A percentile compares a stretch with the other conserved stretches of the same genome.
Conservation (phyloP, 2,329 filamentous ascomycete species). For the Ciborinia camelliae region DNA sequence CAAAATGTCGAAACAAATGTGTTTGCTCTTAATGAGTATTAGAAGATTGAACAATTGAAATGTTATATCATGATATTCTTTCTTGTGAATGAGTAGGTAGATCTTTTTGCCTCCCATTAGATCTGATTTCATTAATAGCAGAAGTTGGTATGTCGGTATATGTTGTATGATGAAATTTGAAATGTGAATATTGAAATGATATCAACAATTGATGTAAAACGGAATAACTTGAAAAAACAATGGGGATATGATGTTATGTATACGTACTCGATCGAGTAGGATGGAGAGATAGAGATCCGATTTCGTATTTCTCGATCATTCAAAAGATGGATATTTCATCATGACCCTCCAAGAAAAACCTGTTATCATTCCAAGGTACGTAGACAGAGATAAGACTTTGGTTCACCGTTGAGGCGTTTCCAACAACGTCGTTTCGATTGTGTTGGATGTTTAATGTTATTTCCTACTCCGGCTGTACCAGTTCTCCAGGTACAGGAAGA, state of each 20-base stretch:
- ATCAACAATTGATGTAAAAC: background rate
- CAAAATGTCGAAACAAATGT: background rate
- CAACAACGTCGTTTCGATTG: background rate
- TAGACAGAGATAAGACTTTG: background rate
- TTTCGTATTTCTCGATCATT: conserved; percentile 2
- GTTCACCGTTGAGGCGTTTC: conserved; percentile 11
- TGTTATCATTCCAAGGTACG: conserved; percentile 15
- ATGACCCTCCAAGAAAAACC: background rate
- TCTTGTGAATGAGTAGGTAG: background rate
- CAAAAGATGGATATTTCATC: conserved; percentile 4
- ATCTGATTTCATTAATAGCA: background rate
- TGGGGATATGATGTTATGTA: conserved; percentile 17
- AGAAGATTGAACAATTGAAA: background rate
- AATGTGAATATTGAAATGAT: background rate
- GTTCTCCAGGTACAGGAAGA: conserved; percentile 1
- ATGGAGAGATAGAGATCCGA: background rate
- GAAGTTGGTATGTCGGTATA: background rate
- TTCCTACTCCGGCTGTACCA: too few species aligned
- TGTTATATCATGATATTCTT: background rate
- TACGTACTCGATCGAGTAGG: background rate
- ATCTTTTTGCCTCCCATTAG: conserved; percentile 5
- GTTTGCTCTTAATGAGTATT: conserved; percentile 5
- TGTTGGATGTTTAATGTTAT: too few species aligned
- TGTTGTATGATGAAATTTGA: conserved; percentile 10
- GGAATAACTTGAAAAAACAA: conserved; percentile 4